A percentile compares a stretch with the other conserved stretches of the same genome.
These are phyloP conservation scores for Dactylis glomerata DNA, from an alignment of 176 grass and related monocot genomes.

Conservation along the genomic window DNA sequence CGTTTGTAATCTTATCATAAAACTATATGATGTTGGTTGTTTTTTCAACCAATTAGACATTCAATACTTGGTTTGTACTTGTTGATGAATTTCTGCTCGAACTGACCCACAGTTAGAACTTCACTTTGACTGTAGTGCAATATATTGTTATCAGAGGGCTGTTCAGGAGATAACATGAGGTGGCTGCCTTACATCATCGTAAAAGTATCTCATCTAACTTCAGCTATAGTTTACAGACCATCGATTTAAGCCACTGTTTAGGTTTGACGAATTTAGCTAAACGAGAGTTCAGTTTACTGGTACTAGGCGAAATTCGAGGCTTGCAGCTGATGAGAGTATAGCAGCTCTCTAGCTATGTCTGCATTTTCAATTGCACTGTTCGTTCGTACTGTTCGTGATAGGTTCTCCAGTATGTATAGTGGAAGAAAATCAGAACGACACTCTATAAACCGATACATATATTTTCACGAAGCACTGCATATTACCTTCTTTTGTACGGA, in stretches of 20 bases:
- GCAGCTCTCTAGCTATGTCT: background rate
- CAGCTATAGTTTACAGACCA: background rate
- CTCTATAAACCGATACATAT: background rate
- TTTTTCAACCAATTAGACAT: background rate
- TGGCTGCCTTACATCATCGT: background rate
- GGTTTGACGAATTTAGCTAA: background rate
- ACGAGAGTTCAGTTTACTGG: background rate
- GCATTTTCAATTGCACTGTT: background rate
- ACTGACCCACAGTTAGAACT: background rate
- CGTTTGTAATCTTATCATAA: background rate
- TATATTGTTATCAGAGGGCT: background rate
- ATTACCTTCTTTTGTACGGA: background rate
- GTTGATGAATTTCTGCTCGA: background rate
- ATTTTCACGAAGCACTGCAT: background rate
- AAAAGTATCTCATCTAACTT: background rate
- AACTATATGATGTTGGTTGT: background rate
- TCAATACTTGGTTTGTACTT: background rate
- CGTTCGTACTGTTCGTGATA: background rate
- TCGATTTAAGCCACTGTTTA: background rate
- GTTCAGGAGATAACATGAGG: background rate
- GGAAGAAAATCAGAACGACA: background rate
- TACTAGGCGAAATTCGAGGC: background rate
- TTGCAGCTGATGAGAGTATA: background rate
- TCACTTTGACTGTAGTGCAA: background rate
- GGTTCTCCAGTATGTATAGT: background rate